Evolutionary conservation across 129 eudicot genomes (phyloP).

Genomic region (Erigeron canadensis): DNA sequence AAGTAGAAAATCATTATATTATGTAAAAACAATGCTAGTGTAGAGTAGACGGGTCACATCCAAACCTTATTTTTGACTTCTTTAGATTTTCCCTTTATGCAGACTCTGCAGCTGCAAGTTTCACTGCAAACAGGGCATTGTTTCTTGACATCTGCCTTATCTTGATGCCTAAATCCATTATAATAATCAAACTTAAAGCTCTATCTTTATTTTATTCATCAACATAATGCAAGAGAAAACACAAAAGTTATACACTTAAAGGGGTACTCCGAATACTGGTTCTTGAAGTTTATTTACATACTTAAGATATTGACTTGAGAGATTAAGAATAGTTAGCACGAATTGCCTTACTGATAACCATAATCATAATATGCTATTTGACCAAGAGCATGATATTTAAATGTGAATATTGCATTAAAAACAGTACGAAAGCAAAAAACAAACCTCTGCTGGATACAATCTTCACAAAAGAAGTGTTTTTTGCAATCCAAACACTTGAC

Average conservation of each 20-base stretch:
- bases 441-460: conserved; percentile 75
- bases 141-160: conserved; percentile 58
- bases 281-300: not conserved
- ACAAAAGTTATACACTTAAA: conserved; percentile 2
- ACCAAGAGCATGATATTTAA: not conserved
- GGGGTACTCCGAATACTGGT: not conserved
- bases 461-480: conserved; percentile 67
- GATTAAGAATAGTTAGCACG: conserved; percentile 7
- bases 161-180: conserved; percentile 52
- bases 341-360: not conserved
- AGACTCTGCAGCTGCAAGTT: conserved; percentile 70
- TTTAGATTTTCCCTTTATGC: conserved; percentile 42
- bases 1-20: not conserved
- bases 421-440: conserved; percentile 15
- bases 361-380: conserved; percentile 4
- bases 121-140: conserved; percentile 78
- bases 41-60: conserved; percentile 2
- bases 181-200: conserved; percentile 13
- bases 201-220: not conserved
- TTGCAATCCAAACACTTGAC: conserved; percentile 76
- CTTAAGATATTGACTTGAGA: not conserved
- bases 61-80: conserved; percentile 52
- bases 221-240: not conserved
- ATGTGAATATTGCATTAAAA: not conserved
- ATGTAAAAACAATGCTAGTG: conserved; percentile 1